Evolutionary conservation across 768 basidiomycete genomes (phyloP).

Genomic region (Leucosporidium yakuticum): DNA sequence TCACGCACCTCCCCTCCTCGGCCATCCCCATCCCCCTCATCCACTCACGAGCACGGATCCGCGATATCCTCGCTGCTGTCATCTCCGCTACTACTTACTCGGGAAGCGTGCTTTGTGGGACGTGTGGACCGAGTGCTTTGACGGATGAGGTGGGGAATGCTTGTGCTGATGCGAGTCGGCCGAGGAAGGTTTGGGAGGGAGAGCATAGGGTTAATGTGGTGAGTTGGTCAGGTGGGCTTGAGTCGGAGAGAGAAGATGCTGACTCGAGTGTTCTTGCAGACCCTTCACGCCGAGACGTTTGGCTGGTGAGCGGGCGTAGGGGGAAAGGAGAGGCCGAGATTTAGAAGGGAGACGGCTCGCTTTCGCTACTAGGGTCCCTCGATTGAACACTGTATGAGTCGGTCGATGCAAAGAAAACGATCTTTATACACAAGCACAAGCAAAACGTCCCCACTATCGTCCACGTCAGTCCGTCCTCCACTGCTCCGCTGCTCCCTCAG

Average conservation of each 20-base stretch:
- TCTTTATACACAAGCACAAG: too few species aligned
- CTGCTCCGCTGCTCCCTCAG: too few species aligned
- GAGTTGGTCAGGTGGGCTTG: not conserved
- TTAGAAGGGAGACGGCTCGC: too few species aligned
- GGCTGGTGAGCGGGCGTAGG: constrained; percentile 11
- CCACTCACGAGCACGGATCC: not conserved
- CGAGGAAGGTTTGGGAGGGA: constrained; percentile 3
- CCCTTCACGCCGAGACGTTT: constrained; percentile 17
- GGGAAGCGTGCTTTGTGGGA: constrained; percentile 4
- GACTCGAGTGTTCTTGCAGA: not conserved
- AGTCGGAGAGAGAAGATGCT: not conserved
- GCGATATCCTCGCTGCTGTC: constrained; percentile 9
- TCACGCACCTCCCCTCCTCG: too few species aligned
- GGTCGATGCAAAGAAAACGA: too few species aligned
- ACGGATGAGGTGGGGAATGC: constrained; percentile 9
- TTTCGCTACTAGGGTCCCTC: too few species aligned
- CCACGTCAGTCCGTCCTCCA: too few species aligned
- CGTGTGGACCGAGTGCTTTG: constrained; percentile 14
- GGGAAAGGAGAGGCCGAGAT: too few species aligned
- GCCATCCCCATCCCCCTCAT: too few species aligned
- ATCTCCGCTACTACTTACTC: constrained; percentile 6
- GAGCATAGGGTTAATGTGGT: constrained; percentile 21
- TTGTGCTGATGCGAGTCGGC: constrained; percentile 4
- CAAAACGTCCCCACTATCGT: too few species aligned
- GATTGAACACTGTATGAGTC: too few species aligned